Evolutionary conservation across 2,329 filamentous ascomycete species (phyloP), one percentile per base, ranked within the genome.

Genomic region (Pseudogymnoascus sp.): DNA sequence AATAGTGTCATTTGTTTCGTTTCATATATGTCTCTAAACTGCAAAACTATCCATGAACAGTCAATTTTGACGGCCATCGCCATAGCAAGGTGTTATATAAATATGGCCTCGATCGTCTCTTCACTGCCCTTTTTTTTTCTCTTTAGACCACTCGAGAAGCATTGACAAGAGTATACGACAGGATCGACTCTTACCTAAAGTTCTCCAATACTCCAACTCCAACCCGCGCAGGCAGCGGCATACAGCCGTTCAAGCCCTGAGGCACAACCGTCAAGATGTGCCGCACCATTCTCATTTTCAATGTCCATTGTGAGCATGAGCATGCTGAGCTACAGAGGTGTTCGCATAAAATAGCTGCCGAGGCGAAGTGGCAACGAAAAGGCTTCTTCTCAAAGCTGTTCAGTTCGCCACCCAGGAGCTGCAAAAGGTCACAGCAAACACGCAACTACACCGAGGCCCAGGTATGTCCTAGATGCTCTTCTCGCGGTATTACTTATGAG

Each of bases 181-280:
- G 16, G n/a, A 22, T 33, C 16, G 11, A 14, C 28, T 22, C 26
- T 56, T 12, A n/a, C 7, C 24, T 4, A 33, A 33, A 3, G 2
- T 19, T 19, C 46, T 12, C 46, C 26, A 12, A 12, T 31, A 19
- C 10, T 3, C 24, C 7, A 16, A 50, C 26, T 16, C 16, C 50
- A 56, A 22, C 16, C 50, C 16, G 50, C 10, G n/a, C 50, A 56
- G 50, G 10, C 3, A 22, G 16, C 50, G 28, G 50, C 3, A 56
- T 14, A 33, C 8, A 56, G 6, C 24, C 7, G 7, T 10, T 10
- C 24, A 50, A 3, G 7, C 24, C 10, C 46, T 12, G 10, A 56
- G 46, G 5, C 59, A 40, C 59, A 38, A 26, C 59, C 59, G 38
- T 5, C 35, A 60, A 40, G 31, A 60, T 60, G 59, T 60, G 59